Percentiles rank a stretch among this genome's conserved stretches.
Evolutionary conservation across 2,329 filamentous ascomycete genomes (phyloP).

Genomic region (Penicillium griseofulvum): DNA sequence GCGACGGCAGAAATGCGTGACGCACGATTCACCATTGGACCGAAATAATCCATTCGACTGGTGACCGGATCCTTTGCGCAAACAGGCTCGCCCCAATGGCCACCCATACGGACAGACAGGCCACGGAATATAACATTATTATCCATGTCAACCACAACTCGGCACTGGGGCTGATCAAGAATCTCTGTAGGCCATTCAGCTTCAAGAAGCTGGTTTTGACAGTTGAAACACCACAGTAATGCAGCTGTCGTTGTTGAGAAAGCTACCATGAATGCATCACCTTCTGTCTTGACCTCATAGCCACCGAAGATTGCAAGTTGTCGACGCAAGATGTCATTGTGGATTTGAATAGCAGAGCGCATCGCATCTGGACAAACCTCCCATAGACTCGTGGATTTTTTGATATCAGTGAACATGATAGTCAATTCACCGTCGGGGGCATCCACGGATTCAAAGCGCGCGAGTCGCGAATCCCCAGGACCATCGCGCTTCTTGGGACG

Average conservation of each 20-base stretch:
- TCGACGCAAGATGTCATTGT: constrained; percentile 94
- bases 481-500: constrained; percentile 61
- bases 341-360: constrained; percentile 93
- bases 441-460: constrained; percentile 85
- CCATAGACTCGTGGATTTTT: constrained; percentile 95
- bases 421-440: constrained; percentile 87
- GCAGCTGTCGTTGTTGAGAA: constrained; percentile 95
- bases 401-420: constrained; percentile 98
- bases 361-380: constrained; percentile 93
- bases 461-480: constrained; percentile 79
- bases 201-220: constrained; percentile 82
- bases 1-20: constrained; percentile 91
- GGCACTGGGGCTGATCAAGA: constrained; percentile 78
- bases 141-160: constrained; percentile 77
- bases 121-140: constrained; percentile 89
- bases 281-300: constrained; percentile 99
- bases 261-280: constrained; percentile 98
- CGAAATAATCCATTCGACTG: constrained; percentile 98
- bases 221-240: constrained; percentile 92
- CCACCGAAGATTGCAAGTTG: constrained; percentile 91
- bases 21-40: constrained; percentile 97
- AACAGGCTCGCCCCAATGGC: constrained; percentile 91
- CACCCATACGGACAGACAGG: constrained; percentile 93
- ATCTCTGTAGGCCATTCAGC: constrained; percentile 94
- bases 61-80: constrained; percentile 96